Percentiles rank a stretch among this genome's conserved stretches.
Conservation (phyloP, 306 rosid genomes). For the Malus sylvestris region DNA sequence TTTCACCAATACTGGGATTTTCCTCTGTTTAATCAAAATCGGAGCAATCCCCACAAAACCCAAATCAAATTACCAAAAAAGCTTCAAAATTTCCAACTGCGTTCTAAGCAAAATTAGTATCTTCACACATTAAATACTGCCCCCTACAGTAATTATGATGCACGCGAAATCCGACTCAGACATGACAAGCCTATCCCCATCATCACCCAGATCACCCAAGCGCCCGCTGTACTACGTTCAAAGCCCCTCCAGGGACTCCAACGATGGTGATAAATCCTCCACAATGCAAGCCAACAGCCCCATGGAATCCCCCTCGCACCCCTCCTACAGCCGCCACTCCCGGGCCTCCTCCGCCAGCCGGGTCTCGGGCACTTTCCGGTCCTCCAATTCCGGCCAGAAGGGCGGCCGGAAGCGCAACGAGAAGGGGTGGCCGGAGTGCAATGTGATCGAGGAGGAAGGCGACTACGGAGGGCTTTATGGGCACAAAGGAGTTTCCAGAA, state of each 20-base stretch:
- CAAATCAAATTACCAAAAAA: background rate
- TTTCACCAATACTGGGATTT: background rate
- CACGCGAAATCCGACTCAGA: constrained; percentile 75
- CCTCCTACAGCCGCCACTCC: constrained; percentile 61
- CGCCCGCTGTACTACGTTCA: constrained; percentile 57
- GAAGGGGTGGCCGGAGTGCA: constrained; percentile 57
- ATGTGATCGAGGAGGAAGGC: constrained; percentile 67
- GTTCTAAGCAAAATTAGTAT: background rate
- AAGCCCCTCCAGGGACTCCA: constrained; percentile 73
- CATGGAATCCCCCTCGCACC: constrained; percentile 61
- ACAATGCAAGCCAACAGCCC: constrained; percentile 56
- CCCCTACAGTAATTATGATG: constrained; percentile 25
- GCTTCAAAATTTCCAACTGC: background rate
- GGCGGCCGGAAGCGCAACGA: constrained; percentile 28
- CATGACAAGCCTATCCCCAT: constrained; percentile 56
- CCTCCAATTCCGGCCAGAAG: constrained; percentile 27
- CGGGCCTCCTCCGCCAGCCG: constrained; percentile 60
- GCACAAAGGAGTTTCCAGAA: constrained; percentile 31
- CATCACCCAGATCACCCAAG: constrained; percentile 64
- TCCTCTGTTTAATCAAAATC: background rate
- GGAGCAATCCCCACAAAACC: background rate
- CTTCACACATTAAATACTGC: background rate
- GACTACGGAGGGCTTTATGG: constrained; percentile 32
- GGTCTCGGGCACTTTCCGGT: constrained; percentile 47
- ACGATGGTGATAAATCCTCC: constrained; percentile 69